Evolutionary conservation across 352 stramenopile genomes (phyloP).

Genomic region (Globisporangium nodosum): DNA sequence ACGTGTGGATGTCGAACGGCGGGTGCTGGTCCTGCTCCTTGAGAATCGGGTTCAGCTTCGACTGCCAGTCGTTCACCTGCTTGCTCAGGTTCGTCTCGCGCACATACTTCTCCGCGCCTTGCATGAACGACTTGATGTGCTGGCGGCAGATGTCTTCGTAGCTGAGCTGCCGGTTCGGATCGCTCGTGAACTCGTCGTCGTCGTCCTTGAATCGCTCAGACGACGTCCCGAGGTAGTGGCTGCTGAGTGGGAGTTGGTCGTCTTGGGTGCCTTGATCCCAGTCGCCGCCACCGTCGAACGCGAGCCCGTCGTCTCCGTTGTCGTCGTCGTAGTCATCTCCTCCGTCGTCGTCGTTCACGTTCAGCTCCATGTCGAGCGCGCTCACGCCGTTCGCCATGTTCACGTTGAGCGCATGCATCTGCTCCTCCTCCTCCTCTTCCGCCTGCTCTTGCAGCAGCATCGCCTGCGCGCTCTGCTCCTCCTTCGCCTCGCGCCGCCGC

Average conservation of each 20-base stretch:
- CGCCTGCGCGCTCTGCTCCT: conserved; percentile 54
- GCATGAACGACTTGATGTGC: conserved; percentile 77
- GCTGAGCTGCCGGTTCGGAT: conserved; percentile 19
- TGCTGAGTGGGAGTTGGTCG: conserved; percentile 8
- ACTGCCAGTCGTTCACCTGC: conserved; percentile 71
- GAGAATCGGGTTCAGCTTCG: conserved; percentile 63
- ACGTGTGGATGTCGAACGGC: conserved; percentile 74
- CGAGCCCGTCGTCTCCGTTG: conserved; percentile 26
- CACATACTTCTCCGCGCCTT: conserved; percentile 73
- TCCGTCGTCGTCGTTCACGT: conserved; percentile 12
- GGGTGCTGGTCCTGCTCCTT: conserved; percentile 63
- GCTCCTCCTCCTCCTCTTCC: conserved; percentile 59
- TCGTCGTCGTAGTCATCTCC: conserved; percentile 17
- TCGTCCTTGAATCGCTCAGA: background rate
- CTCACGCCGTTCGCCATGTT: conserved; percentile 20
- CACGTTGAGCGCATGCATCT: conserved; percentile 40
- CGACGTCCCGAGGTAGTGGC: background rate
- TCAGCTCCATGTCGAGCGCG: conserved; percentile 30
- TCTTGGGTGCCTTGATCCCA: conserved; percentile 24
- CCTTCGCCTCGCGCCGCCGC: conserved; percentile 35
- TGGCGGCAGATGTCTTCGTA: conserved; percentile 76
- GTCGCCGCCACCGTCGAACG: conserved; percentile 10
- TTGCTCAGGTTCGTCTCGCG: conserved; percentile 66
- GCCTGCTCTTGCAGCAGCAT: conserved; percentile 65
- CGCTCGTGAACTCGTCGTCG: background rate